Conservation (phyloP, 352 stramenopile genomes). For the Pythium brachiatum region DNA sequence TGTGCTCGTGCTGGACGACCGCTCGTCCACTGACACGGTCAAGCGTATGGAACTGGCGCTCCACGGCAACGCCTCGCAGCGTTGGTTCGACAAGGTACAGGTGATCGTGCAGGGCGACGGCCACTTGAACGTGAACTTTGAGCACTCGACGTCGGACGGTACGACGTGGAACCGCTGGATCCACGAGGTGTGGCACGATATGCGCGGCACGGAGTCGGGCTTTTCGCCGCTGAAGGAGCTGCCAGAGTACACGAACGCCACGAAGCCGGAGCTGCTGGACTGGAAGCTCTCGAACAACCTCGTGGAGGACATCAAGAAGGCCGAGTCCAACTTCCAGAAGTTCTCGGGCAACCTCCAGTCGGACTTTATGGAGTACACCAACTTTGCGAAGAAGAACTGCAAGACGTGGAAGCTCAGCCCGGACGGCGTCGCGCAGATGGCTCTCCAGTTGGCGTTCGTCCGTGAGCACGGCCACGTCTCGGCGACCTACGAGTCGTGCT, state of each 20-base stretch:
- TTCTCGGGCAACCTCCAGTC: conserved; percentile 70
- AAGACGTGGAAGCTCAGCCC: conserved; percentile 91
- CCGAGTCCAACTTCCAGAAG: conserved; percentile 60
- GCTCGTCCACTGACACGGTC: conserved; percentile 55
- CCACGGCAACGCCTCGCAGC: conserved; percentile 74
- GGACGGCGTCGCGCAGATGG: conserved; percentile 91
- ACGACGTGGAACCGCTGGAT: conserved; percentile 93
- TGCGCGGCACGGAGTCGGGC: conserved; percentile 72
- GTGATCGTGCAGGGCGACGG: conserved; percentile 85
- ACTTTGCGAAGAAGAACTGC: conserved; percentile 89
- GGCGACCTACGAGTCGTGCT: conserved; percentile 91
- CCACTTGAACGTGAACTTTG: conserved; percentile 91
- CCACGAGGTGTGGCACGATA: conserved; percentile 90
- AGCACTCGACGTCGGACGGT: conserved; percentile 93
- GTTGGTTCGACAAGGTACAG: conserved; percentile 94
- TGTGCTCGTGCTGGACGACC: conserved; percentile 85
- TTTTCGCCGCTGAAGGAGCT: conserved; percentile 66
- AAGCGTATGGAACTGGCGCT: conserved; percentile 82
- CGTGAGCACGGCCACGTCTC: conserved; percentile 72
- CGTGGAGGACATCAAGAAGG: conserved; percentile 69
- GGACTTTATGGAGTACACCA: conserved; percentile 81
- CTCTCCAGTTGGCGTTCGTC: conserved; percentile 89
- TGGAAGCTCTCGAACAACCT: conserved; percentile 82
- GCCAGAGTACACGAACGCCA: conserved; percentile 44
- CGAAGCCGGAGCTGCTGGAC: conserved; percentile 48